Evolutionary conservation across 805 yeast species (phyloP).

Genomic region (Teunomyces kruisii): DNA sequence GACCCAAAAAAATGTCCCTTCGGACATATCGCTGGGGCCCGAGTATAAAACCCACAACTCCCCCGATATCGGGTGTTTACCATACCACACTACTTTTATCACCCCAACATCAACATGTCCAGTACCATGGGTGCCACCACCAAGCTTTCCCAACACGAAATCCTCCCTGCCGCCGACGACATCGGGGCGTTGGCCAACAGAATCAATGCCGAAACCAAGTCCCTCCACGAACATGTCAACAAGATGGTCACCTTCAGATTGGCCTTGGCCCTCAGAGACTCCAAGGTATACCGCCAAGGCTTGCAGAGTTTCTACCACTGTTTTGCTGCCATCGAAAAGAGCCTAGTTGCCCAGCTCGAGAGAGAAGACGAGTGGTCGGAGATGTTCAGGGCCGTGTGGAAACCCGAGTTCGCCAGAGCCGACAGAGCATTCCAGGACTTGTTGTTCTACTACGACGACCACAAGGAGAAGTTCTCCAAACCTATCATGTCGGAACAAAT

Average conservation of each 20-base stretch:
- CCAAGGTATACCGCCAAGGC: constrained; percentile 77
- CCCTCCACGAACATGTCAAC: constrained; percentile 66
- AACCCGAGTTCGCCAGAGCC: constrained; percentile 66
- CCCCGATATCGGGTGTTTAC: neutral
- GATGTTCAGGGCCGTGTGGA: constrained; percentile 61
- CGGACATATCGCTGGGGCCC: constrained; percentile 3
- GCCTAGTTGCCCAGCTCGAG: constrained; percentile 46
- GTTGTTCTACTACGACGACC: constrained; percentile 62
- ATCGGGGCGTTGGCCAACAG: constrained; percentile 82
- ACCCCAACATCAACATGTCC: too few species aligned
- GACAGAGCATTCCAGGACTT: constrained; percentile 60
- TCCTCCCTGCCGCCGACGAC: constrained; percentile 76
- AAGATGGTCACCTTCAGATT: constrained; percentile 67
- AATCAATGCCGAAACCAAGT: constrained; percentile 67
- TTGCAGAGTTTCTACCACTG: constrained; percentile 71
- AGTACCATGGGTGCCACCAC: constrained; percentile 26
- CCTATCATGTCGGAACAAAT: constrained; percentile 65
- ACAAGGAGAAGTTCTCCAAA: constrained; percentile 50
- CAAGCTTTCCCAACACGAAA: constrained; percentile 44
- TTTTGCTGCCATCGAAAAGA: constrained; percentile 61
- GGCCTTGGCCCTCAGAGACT: constrained; percentile 74
- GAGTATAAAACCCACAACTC: neutral
- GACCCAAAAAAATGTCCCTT: neutral
- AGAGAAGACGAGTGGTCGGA: constrained; percentile 38
- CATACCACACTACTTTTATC: neutral